Base-by-base conservation (phyloP, 2,329 filamentous ascomycete genomes). In the Fusarium sacchari region DNA sequence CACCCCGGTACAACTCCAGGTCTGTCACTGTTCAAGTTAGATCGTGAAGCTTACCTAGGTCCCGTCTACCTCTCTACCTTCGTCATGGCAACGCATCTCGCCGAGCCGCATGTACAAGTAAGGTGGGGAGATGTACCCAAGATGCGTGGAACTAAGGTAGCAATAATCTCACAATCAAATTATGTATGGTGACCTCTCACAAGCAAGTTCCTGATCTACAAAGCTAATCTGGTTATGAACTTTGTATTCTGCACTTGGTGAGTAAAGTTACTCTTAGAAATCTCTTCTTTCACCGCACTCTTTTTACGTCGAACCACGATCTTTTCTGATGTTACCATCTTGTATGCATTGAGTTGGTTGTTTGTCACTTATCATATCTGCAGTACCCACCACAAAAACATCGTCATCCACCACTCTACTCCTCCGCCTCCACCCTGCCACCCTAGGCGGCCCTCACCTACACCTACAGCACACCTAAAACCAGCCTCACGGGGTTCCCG, bases 1-100 rank as follows among this genome's bases (percentile, higher is more conserved):
- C 40, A 37, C 50, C 64, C 64, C 69, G 44, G 39, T 28, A 40
- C 26, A 22, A 42, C n/a, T 56, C n/a, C 32, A 61, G 34, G 43
- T 57, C 24, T 69, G 64, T 53, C 42, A 66, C 63, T 24, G 63
- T 71, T 71, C 46, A 32, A 72, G 67, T 56, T 67, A 68, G 44
- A 65, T 65, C 67, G 59, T 65, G 47, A 68, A 75, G 62, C 57
- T 71, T 75, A 53, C 57, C 69, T 75, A 53, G 65, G 64, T 68
- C 43, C 64, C 46, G 55, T 62, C 62, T 60, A 47, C 63, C 63
- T 37, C 56, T 64, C 59, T 63, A n/a, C 50, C 34, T 76, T 77
- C 59, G 73, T 77, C 75, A 76, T 72, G 69, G 75, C 75, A 77
- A 77, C 75, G 67, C 58, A 70, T 62, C 64, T 57, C 60, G 59